phyloP scores from a whole-genome alignment of 495 filamentous ascomycete genomes.

The Cladorrhinum samala region DNA sequence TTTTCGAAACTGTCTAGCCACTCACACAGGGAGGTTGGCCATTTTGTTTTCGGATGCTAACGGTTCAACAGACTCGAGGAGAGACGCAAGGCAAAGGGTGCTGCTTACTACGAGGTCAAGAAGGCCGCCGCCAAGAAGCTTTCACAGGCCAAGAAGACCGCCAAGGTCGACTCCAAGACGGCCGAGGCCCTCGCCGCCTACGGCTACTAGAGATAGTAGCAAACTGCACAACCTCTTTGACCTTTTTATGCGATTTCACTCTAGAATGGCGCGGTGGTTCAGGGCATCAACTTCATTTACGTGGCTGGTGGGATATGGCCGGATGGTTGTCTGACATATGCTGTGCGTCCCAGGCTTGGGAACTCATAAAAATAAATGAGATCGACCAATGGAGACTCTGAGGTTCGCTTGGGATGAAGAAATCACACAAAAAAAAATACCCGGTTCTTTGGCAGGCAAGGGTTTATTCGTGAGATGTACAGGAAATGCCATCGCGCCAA shows the following conservation, averaged over 20 bases:
- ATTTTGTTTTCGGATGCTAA: conserved; percentile 33
- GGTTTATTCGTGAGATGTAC: conserved; percentile 21
- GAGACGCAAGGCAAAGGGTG: conserved; percentile 96
- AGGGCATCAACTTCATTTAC: conserved; percentile 37
- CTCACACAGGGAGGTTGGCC: not conserved
- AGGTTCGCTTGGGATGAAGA: conserved; percentile 31
- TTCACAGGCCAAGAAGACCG: conserved; percentile 83
- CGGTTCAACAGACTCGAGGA: conserved; percentile 77
- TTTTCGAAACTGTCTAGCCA: not conserved
- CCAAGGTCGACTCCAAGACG: conserved; percentile 70
- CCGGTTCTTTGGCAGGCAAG: conserved; percentile 18
- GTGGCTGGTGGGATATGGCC: conserved; percentile 31
- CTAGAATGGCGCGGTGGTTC: conserved; percentile 39
- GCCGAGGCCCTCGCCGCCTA: conserved; percentile 47
- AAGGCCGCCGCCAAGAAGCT: conserved; percentile 86
- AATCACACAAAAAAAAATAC: conserved; percentile 28
- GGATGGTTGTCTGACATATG: conserved; percentile 28
- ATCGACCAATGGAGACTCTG: conserved; percentile 33
- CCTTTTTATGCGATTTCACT: conserved; percentile 35
- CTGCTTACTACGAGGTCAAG: conserved; percentile 99
- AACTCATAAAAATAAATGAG: conserved; percentile 33
- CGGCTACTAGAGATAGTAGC: conserved; percentile 46
- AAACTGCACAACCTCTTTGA: conserved; percentile 21
- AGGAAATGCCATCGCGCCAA: conserved; percentile 13
- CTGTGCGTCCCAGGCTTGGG: conserved; percentile 32